These are phyloP conservation scores for Penicillium coprophilum DNA, from an alignment of 495 filamentous ascomycete genomes.

Conservation along the genomic window DNA sequence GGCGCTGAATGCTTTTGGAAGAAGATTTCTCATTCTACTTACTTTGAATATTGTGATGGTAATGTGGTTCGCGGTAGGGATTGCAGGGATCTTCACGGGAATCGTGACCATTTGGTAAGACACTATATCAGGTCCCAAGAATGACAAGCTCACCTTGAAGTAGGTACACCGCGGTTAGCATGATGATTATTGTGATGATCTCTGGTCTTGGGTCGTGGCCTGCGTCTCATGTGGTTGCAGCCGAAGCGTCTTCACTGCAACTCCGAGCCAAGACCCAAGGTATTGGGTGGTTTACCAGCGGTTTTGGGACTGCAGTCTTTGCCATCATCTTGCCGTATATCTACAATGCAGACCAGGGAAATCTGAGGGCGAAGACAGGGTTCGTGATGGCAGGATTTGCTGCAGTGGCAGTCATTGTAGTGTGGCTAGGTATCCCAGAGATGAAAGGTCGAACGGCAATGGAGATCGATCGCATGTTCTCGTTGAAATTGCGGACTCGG, in stretches of 20 bases:
- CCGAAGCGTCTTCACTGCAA: slow-evolving; percentile 34
- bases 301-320: slow-evolving; percentile 27
- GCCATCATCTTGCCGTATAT: slow-evolving; percentile 36
- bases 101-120: slow-evolving; percentile 33
- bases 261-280: slow-evolving; percentile 38
- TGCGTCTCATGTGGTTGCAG: slow-evolving; percentile 35
- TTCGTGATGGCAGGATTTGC: slow-evolving; percentile 36
- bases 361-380: slow-evolving; percentile 33
- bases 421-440: slow-evolving; percentile 34
- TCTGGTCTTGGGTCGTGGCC: slow-evolving; percentile 37
- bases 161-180: slow-evolving; percentile 34
- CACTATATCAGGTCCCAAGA: no score
- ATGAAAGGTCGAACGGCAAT: slow-evolving; percentile 34
- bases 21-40: slow-evolving; percentile 23
- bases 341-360: slow-evolving; percentile 34
- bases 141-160: not conserved
- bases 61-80: slow-evolving; percentile 36
- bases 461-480: slow-evolving; percentile 42
- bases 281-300: slow-evolving; percentile 34
- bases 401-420: slow-evolving; percentile 15
- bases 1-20: slow-evolving; percentile 29
- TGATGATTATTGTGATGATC: slow-evolving; percentile 29
- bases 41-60: slow-evolving; percentile 21
- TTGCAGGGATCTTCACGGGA: slow-evolving; percentile 33
- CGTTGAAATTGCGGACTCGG: slow-evolving; percentile 19